Evolutionary conservation across 768 basidiomycete species (phyloP).

Genomic region (Bullera alba): DNA sequence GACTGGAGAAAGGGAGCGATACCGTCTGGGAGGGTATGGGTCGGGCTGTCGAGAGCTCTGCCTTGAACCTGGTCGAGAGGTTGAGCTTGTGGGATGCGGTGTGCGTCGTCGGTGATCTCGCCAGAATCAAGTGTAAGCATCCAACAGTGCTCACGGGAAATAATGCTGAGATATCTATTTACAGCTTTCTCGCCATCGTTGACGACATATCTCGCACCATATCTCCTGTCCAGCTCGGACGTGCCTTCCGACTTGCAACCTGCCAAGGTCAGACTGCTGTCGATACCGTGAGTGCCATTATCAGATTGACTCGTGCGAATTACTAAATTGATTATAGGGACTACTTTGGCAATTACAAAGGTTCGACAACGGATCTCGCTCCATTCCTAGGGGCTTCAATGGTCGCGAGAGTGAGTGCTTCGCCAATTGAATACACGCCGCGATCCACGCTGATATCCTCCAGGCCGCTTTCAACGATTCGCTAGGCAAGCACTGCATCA

Average conservation of each 20-base stretch:
- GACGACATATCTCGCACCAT: constrained; percentile 38
- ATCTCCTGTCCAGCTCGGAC: constrained; percentile 33
- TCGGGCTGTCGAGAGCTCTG: constrained; percentile 26
- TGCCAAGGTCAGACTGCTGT: constrained; percentile 25
- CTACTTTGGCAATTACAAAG: constrained; percentile 41
- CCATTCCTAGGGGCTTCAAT: constrained; percentile 43
- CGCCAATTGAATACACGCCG: too few relatives aligned
- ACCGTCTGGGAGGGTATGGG: constrained; percentile 42
- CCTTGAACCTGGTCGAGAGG: constrained; percentile 20
- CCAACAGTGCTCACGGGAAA: neutral
- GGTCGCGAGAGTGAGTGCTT: constrained; percentile 36
- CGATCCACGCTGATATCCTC: constrained; percentile 4
- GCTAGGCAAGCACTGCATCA: constrained; percentile 25
- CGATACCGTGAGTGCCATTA: constrained; percentile 29
- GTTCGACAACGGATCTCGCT: constrained; percentile 29
- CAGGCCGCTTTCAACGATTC: constrained; percentile 36
- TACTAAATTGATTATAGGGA: constrained; percentile 18
- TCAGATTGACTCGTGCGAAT: neutral
- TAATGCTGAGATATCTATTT: neutral
- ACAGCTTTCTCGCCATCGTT: constrained; percentile 38
- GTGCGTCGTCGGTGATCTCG: constrained; percentile 38
- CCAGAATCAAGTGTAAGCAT: constrained; percentile 42
- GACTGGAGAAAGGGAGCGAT: constrained; percentile 23
- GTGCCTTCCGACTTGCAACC: constrained; percentile 38
- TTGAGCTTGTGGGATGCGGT: constrained; percentile 38